These are phyloP conservation scores for Harringtonia lauricola DNA, from an alignment of 2,329 filamentous ascomycete species.

Conservation along the genomic window DNA sequence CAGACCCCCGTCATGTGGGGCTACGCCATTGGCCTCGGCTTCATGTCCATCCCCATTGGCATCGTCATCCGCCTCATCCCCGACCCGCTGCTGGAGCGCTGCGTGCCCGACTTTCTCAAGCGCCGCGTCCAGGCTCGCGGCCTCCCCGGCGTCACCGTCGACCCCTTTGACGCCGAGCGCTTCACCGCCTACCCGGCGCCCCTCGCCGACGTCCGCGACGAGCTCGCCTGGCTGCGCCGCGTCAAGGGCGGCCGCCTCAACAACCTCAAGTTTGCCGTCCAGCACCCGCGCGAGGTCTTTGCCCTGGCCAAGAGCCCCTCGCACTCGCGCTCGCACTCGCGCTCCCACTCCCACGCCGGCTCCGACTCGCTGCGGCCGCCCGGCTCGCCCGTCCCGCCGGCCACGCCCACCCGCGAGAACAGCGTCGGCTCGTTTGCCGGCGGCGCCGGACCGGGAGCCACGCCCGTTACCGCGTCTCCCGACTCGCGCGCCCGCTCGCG, in stretches of 20 bases:
- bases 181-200: constrained; percentile 61
- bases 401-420: constrained; percentile 55
- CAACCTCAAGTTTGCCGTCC: constrained; percentile 67
- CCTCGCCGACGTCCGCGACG: constrained; percentile 65
- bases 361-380: not conserved
- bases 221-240: constrained; percentile 68
- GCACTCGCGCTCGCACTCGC: constrained; percentile 49
- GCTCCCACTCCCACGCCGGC: constrained; percentile 35
- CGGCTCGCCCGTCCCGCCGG: constrained; percentile 15
- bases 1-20: constrained; percentile 75
- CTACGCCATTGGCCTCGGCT: constrained; percentile 72
- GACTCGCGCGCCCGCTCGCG: constrained; percentile 55
- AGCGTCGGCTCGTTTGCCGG: constrained; percentile 26
- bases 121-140: constrained; percentile 23
- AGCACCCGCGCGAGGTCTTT: constrained; percentile 63
- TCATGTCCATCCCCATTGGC: constrained; percentile 77
- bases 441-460: not conserved
- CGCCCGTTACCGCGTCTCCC: constrained; percentile 26
- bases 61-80: constrained; percentile 74
- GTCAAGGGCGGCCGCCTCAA: constrained; percentile 76
- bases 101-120: constrained; percentile 44
- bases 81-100: constrained; percentile 49
- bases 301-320: constrained; percentile 54
- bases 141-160: constrained; percentile 25
- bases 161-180: constrained; percentile 35